A percentile compares a stretch with the other conserved stretches of the same genome.
These are phyloP conservation scores for Phialophora macrospora DNA, from an alignment of 2,329 filamentous ascomycete genomes.

Conservation along the genomic window DNA sequence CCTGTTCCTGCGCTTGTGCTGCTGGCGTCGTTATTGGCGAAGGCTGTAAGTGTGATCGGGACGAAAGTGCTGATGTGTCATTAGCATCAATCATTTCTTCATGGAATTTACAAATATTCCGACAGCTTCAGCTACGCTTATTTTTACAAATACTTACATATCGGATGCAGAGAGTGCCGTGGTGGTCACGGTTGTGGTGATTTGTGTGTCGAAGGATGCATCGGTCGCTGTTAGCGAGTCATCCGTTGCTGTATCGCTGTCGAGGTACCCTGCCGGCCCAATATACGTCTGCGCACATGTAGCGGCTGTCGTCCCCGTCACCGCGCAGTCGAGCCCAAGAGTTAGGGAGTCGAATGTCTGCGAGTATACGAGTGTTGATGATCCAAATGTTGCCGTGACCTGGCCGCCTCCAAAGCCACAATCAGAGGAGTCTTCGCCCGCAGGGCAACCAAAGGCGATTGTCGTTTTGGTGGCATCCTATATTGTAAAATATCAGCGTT, in stretches of 20 bases:
- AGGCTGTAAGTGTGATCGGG: background rate
- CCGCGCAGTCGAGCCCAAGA: conserved; percentile 29
- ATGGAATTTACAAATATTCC: background rate
- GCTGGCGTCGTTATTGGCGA: background rate
- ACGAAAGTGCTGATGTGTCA: background rate
- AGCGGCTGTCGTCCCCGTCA: conserved; percentile 34
- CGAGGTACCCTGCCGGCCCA: conserved; percentile 23
- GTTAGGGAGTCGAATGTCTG: conserved; percentile 26
- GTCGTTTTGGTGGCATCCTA: conserved; percentile 32
- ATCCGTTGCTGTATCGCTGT: conserved; percentile 17
- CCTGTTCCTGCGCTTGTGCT: background rate
- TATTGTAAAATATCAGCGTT: conserved; percentile 3
- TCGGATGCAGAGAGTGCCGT: conserved; percentile 23
- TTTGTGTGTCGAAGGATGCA: conserved; percentile 11
- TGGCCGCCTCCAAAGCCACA: conserved; percentile 30
- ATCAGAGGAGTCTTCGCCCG: conserved; percentile 20
- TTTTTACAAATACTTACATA: conserved; percentile 16
- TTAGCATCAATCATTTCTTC: background rate
- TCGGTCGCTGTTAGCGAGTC: conserved; percentile 15
- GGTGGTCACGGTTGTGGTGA: conserved; percentile 24
- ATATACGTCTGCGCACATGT: conserved; percentile 32
- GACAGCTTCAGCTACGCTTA: background rate
- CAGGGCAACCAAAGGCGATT: conserved; percentile 31
- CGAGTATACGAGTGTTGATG: conserved; percentile 26
- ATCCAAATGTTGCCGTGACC: conserved; percentile 35